phyloP scores from a whole-genome alignment of 2,329 filamentous ascomycete species.

The Claviceps lovelessii region DNA sequence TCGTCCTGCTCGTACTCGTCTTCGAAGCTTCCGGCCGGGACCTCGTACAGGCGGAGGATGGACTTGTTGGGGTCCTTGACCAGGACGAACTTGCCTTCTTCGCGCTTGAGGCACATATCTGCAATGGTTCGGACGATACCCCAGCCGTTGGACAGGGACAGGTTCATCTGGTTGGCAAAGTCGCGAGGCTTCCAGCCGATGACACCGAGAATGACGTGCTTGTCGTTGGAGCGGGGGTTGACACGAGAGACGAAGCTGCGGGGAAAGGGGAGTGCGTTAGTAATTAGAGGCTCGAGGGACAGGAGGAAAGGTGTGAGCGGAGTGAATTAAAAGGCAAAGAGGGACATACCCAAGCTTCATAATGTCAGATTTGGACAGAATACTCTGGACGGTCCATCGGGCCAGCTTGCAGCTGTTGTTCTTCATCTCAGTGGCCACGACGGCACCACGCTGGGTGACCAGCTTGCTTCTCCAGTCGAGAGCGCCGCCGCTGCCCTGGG shows the following conservation, averaged over 20 bases:
- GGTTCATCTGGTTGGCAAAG: constrained; percentile 94
- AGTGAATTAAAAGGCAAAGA: background rate
- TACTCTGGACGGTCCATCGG: constrained; percentile 92
- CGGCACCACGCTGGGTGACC: constrained; percentile 84
- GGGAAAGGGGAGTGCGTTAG: constrained; percentile 13
- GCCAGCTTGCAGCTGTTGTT: constrained; percentile 99
- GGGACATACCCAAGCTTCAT: constrained; percentile 85
- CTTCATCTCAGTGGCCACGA: constrained; percentile 99
- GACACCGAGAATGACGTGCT: constrained; percentile 89
- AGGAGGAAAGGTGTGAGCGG: background rate
- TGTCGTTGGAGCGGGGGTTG: constrained; percentile 83
- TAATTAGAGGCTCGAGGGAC: background rate
- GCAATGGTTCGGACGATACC: constrained; percentile 96
- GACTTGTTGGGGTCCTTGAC: constrained; percentile 94
- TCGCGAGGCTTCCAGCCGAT: constrained; percentile 96
- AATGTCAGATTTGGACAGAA: constrained; percentile 89
- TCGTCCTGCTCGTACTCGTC: constrained; percentile 67
- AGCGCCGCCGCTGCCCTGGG: constrained; percentile 84
- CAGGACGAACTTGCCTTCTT: constrained; percentile 68
- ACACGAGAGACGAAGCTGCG: constrained; percentile 81
- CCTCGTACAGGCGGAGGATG: constrained; percentile 82
- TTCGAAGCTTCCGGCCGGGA: constrained; percentile 77
- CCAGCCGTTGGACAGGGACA: constrained; percentile 95
- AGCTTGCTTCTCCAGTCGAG: constrained; percentile 96
- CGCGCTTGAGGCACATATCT: constrained; percentile 73